A percentile compares a stretch with the other conserved stretches of the same genome.
phyloP scores from a whole-genome alignment of 805 yeast species.

The Scheffersomyces lignosus region DNA sequence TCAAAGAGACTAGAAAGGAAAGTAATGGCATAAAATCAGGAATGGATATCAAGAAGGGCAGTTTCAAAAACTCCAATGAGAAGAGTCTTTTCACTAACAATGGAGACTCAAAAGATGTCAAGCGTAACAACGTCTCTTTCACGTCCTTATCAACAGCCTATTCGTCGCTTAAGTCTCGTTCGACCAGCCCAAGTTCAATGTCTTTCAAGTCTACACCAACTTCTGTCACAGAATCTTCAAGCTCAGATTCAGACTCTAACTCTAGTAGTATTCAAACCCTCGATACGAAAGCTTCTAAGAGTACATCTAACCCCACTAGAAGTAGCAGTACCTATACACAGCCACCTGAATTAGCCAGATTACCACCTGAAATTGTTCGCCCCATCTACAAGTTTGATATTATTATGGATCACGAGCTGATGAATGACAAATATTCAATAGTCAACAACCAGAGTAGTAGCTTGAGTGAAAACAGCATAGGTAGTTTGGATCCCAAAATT shows the following conservation, averaged over 20 bases:
- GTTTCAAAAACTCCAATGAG: slow-evolving; percentile 5
- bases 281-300: background rate
- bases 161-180: slow-evolving; percentile 29
- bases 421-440: slow-evolving; percentile 30
- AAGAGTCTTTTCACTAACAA: slow-evolving; percentile 6
- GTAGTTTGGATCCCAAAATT: background rate
- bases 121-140: slow-evolving; percentile 33
- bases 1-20: slow-evolving; percentile 4
- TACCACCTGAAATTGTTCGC: slow-evolving; percentile 46
- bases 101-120: slow-evolving; percentile 7
- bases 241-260: slow-evolving; percentile 29
- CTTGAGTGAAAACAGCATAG: background rate
- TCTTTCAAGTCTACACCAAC: slow-evolving; percentile 38
- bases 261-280: slow-evolving; percentile 4
- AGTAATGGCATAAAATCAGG: background rate
- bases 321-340: slow-evolving; percentile 10
- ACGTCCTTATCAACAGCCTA: slow-evolving; percentile 36
- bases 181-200: slow-evolving; percentile 39
- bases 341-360: slow-evolving; percentile 37
- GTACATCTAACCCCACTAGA: background rate
- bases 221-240: slow-evolving; percentile 35
- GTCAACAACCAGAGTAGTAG: slow-evolving; percentile 11
- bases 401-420: slow-evolving; percentile 41
- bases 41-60: slow-evolving; percentile 7
- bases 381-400: slow-evolving; percentile 50